A percentile compares a stretch with the other conserved stretches of the same genome.
Evolutionary conservation across 2,329 filamentous ascomycete genomes (phyloP).

Genomic region (Leptographium galeiforme): DNA sequence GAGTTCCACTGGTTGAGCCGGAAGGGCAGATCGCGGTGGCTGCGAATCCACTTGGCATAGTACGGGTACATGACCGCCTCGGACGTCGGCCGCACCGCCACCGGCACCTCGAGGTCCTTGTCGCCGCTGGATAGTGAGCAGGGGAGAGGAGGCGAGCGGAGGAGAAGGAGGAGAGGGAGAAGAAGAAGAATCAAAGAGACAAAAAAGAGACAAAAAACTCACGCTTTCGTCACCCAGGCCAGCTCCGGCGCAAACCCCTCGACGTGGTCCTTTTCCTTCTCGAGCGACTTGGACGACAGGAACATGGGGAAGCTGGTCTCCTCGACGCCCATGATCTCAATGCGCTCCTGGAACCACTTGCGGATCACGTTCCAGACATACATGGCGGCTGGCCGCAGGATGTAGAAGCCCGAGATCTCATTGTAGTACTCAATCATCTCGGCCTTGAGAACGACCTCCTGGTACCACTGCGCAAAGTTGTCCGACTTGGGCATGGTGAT

Average conservation of each 20-base stretch:
- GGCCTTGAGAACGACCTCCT: slow-evolving; percentile 92
- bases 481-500: slow-evolving; percentile 76
- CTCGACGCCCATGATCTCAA: slow-evolving; percentile 83
- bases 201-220: slow-evolving; percentile 17
- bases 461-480: slow-evolving; percentile 92
- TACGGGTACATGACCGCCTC: slow-evolving; percentile 88
- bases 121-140: slow-evolving; percentile 49
- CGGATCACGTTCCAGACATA: slow-evolving; percentile 54
- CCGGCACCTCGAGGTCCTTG: slow-evolving; percentile 74
- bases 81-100: slow-evolving; percentile 55
- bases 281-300: slow-evolving; percentile 77
- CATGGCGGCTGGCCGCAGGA: slow-evolving; percentile 56
- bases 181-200: not conserved
- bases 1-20: slow-evolving; percentile 97
- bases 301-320: slow-evolving; percentile 97
- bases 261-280: slow-evolving; percentile 86
- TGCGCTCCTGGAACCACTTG: slow-evolving; percentile 57
- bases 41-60: slow-evolving; percentile 94
- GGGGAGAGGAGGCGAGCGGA: slow-evolving; percentile 15
- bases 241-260: slow-evolving; percentile 96
- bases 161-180: not conserved
- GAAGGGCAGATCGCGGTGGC: slow-evolving; percentile 85
- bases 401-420: slow-evolving; percentile 94
- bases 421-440: slow-evolving; percentile 94
- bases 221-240: slow-evolving; percentile 78